These are phyloP conservation scores for Aspergillus sparsus DNA, from an alignment of 495 filamentous ascomycete species.

Conservation along the genomic window DNA sequence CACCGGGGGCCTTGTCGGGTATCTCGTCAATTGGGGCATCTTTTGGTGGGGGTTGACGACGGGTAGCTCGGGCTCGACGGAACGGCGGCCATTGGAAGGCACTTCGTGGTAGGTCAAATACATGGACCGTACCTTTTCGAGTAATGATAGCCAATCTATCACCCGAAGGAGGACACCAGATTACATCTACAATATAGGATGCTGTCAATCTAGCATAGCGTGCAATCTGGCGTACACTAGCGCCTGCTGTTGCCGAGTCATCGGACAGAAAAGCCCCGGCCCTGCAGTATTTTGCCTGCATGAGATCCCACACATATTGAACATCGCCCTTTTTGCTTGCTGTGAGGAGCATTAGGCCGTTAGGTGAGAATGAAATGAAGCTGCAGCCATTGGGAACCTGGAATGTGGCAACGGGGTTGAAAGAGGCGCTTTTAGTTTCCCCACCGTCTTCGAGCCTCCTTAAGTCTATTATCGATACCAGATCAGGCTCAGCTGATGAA, in stretches of 20 bases:
- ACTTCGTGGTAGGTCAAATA: slow-evolving; percentile 79
- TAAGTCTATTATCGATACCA: slow-evolving; percentile 84
- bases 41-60: slow-evolving; percentile 35
- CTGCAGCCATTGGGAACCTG: slow-evolving; percentile 82
- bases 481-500: slow-evolving; percentile 63
- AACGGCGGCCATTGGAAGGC: slow-evolving; percentile 90
- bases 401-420: slow-evolving; percentile 76
- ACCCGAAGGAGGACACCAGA: slow-evolving; percentile 79
- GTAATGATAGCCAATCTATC: slow-evolving; percentile 84
- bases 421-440: slow-evolving; percentile 38
- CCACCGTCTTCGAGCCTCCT: slow-evolving; percentile 57
- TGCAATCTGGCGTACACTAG: slow-evolving; percentile 76
- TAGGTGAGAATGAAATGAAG: slow-evolving; percentile 85
- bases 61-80: slow-evolving; percentile 56
- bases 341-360: slow-evolving; percentile 79
- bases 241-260: slow-evolving; percentile 31
- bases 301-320: slow-evolving; percentile 89
- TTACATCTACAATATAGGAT: slow-evolving; percentile 84
- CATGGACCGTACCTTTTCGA: slow-evolving; percentile 89
- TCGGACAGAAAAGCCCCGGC: slow-evolving; percentile 44
- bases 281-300: slow-evolving; percentile 58
- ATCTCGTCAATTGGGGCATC: slow-evolving; percentile 42
- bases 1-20: slow-evolving; percentile 53
- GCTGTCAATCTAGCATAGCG: slow-evolving; percentile 88
- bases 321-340: slow-evolving; percentile 91